Evolutionary conservation across 768 basidiomycete species (phyloP), one percentile per base, ranked within the genome.

Genomic region (Suillus cothurnatus): DNA sequence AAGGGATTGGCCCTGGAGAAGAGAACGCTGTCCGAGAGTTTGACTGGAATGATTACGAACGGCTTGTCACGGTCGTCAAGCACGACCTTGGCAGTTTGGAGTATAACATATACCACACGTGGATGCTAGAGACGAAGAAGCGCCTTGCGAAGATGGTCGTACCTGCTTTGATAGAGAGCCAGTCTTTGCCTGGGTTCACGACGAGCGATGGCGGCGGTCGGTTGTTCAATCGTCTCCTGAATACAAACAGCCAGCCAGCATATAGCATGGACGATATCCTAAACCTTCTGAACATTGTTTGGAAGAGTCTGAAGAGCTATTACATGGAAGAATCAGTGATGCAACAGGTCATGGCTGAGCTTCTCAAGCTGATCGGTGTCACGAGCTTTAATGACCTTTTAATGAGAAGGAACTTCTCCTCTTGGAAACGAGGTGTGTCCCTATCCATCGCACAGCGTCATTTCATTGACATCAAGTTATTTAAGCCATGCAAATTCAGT

Each of bases 61-160:
- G 93, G 32, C 84, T 99, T 23, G 96, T 99, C 19, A 90, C 91
- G n/a, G 93, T 99, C 68, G 97, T 99, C 77, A 98, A 97, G 77
- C 97, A 99, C 74, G 97, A 99, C 76, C 88, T 99, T 50, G 97
- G 99, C 79, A 95, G 93, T 67, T 82, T 99, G 73, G 97, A 99
- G 80, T 99, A 98, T 83, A 99, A 99, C 83, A 97, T 99, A 78
- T 99, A 98, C 77, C 97, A 98, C 77, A 98, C 97, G 0, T 98
- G 95, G 93, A 99, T 99, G 95, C 81, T 92, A 63, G 97, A 98
- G 81, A 93, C 95, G 45, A 99, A 99, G 88, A 96, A 95, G 81
- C 91, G 90, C 64, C 82, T 99, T 47, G 84, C 88, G 55, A 99
- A 98, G 83, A 99, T 99, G 95, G 93, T 99, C 52, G 95, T 99